phyloP scores from a whole-genome alignment of 1,284 basidiomycete genomes.

The Sutorius eximius region DNA sequence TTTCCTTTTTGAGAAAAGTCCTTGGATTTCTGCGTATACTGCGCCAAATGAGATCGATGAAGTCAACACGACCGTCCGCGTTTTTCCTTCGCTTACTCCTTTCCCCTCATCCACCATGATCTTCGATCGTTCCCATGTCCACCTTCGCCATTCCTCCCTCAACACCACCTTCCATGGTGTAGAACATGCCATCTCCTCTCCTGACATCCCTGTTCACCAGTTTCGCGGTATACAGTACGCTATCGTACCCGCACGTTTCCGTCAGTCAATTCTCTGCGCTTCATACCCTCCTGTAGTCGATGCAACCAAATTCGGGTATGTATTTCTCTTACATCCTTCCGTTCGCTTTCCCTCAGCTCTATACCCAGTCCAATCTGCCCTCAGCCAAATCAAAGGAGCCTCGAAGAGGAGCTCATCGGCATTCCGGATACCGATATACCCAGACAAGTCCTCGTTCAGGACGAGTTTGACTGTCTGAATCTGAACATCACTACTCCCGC shows the following conservation, averaged over 20 bases:
- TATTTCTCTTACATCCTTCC: slow-evolving; percentile 3
- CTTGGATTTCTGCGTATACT: slow-evolving; percentile 23
- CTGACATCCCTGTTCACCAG: slow-evolving; percentile 59
- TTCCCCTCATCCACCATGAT: slow-evolving; percentile 24
- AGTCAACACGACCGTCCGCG: slow-evolving; percentile 9
- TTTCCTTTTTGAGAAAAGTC: slow-evolving; percentile 24
- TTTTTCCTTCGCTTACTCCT: not conserved
- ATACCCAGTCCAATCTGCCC: slow-evolving; percentile 66
- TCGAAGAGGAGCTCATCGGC: slow-evolving; percentile 64
- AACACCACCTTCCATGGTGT: slow-evolving; percentile 65
- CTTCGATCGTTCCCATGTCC: slow-evolving; percentile 22
- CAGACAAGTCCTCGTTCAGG: slow-evolving; percentile 54
- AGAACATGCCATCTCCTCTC: slow-evolving; percentile 57
- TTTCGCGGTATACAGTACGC: slow-evolving; percentile 77
- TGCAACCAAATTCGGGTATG: slow-evolving; percentile 64
- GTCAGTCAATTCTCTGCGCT: slow-evolving; percentile 61
- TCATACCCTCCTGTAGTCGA: slow-evolving; percentile 57
- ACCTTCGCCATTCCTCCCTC: slow-evolving; percentile 52
- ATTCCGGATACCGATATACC: slow-evolving; percentile 55
- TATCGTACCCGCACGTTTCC: slow-evolving; percentile 68
- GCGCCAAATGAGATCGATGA: slow-evolving; percentile 29
- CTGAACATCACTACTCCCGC: slow-evolving; percentile 74
- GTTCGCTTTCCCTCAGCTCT: slow-evolving; percentile 3
- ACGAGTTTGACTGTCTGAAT: slow-evolving; percentile 76
- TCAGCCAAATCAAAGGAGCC: slow-evolving; percentile 48